phyloP scores from a whole-genome alignment of 2,329 filamentous ascomycete species.

The Berkeleyomyces rouxiae region DNA sequence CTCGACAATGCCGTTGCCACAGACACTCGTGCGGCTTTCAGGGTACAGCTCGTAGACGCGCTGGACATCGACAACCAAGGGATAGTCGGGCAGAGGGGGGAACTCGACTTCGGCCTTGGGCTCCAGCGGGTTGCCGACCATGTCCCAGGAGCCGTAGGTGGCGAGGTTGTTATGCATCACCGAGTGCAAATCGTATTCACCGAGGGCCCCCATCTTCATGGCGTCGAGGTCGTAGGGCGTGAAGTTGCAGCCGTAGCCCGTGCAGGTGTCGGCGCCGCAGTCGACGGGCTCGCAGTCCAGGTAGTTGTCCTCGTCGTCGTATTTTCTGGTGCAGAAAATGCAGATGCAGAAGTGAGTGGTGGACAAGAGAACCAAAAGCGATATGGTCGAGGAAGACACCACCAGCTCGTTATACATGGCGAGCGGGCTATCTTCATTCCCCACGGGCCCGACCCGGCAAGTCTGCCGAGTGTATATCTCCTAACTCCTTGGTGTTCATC shows the following conservation, averaged over 20 bases:
- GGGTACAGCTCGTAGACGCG: constrained; percentile 7
- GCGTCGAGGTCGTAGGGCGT: neutral
- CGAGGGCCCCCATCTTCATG: neutral
- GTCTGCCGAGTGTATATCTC: too few species aligned
- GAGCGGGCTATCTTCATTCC: too few species aligned
- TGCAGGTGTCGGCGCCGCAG: constrained; percentile 5
- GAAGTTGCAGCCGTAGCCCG: constrained; percentile 12
- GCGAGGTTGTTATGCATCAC: constrained; percentile 10
- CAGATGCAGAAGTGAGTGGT: too few species aligned
- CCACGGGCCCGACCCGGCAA: too few species aligned
- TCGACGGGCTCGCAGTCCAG: neutral
- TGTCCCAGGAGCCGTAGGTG: neutral
- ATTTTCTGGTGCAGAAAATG: neutral
- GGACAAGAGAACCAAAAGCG: too few species aligned
- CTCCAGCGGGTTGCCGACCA: neutral
- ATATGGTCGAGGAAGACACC: too few species aligned
- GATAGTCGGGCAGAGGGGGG: neutral
- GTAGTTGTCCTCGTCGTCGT: neutral
- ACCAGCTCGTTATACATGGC: too few species aligned
- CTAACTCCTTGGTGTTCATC: too few species aligned
- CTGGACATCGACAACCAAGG: constrained; percentile 1
- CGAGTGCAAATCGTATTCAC: constrained; percentile 8
- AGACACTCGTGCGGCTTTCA: neutral
- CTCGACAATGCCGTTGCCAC: constrained; percentile 10
- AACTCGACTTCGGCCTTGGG: neutral